Percentiles rank a stretch among this genome's conserved stretches.
phyloP scores from a whole-genome alignment of 495 filamentous ascomycete species.

The Aspergillus diversus region DNA sequence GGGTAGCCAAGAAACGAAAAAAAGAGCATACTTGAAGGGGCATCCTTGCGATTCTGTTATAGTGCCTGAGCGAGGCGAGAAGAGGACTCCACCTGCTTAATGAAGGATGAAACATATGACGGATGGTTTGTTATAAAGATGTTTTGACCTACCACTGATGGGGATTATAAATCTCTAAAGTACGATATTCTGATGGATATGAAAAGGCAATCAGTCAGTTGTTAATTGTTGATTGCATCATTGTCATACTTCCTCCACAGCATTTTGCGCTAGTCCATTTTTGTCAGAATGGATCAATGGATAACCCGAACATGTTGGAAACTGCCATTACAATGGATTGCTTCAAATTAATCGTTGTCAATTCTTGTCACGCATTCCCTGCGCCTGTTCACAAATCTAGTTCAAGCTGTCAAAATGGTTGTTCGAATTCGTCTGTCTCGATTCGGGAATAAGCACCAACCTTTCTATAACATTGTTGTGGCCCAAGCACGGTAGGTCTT shows the following conservation, averaged over 20 bases:
- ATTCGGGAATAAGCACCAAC: conserved; percentile 83
- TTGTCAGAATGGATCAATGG: conserved; percentile 29
- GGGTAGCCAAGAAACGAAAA: not conserved
- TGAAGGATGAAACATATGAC: conserved; percentile 34
- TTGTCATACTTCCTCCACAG: conserved; percentile 34
- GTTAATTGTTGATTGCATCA: conserved; percentile 26
- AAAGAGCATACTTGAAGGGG: conserved; percentile 41
- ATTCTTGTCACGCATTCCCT: conserved; percentile 8
- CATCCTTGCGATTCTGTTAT: conserved; percentile 41
- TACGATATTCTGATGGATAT: not conserved
- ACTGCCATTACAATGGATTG: conserved; percentile 29
- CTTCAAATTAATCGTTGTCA: conserved; percentile 15
- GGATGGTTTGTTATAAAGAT: not conserved
- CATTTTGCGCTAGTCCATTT: conserved; percentile 34
- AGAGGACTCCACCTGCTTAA: conserved; percentile 19
- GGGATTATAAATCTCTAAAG: not conserved
- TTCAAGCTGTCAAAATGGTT: conserved; percentile 67
- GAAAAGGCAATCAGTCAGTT: not conserved
- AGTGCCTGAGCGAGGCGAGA: conserved; percentile 27
- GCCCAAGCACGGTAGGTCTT: conserved; percentile 82
- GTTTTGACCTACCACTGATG: not conserved
- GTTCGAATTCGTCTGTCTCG: conserved; percentile 90
- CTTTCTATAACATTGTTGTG: conserved; percentile 97
- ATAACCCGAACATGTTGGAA: conserved; percentile 32
- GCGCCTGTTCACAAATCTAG: conserved; percentile 7